phyloP scores from a whole-genome alignment of 257 asterid species.

The Penstemon eatonii region DNA sequence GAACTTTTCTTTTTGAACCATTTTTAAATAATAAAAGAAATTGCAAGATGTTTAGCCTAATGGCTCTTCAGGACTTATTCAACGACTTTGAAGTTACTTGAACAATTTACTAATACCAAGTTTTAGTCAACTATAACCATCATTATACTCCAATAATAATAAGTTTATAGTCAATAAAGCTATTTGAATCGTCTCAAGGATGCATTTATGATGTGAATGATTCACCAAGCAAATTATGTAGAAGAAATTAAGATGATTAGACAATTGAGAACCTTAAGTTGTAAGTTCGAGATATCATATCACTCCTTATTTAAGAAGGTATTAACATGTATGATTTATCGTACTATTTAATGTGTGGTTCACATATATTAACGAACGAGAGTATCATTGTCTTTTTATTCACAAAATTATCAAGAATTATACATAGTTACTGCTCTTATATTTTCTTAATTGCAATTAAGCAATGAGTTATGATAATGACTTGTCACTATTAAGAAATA shows the following conservation, averaged over 20 bases:
- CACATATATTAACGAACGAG: too few species aligned
- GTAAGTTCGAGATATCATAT: too few species aligned
- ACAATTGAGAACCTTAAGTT: neutral
- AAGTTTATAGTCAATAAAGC: constrained; percentile 37
- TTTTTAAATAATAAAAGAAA: neutral
- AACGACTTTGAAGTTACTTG: constrained; percentile 30
- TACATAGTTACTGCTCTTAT: neutral
- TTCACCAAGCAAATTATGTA: constrained; percentile 10
- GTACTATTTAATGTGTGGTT: too few species aligned
- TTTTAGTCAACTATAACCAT: constrained; percentile 33
- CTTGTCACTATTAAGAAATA: constrained; percentile 2
- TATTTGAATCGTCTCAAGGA: constrained; percentile 15
- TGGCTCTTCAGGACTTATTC: constrained; percentile 27
- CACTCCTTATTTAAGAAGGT: too few species aligned
- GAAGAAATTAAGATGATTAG: neutral
- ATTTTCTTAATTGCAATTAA: neutral
- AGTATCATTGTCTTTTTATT: too few species aligned
- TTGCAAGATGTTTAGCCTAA: constrained; percentile 11
- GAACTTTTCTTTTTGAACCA: too few species aligned
- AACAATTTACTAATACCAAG: constrained; percentile 20
- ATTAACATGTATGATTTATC: too few species aligned
- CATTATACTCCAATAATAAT: constrained; percentile 13
- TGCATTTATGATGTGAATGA: constrained; percentile 15
- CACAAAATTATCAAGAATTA: too few species aligned
- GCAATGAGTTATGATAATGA: constrained; percentile 24